These are phyloP conservation scores for Mesembryanthemum crystallinum DNA, from an alignment of 148 eudicot genomes.

Conservation along the genomic window DNA sequence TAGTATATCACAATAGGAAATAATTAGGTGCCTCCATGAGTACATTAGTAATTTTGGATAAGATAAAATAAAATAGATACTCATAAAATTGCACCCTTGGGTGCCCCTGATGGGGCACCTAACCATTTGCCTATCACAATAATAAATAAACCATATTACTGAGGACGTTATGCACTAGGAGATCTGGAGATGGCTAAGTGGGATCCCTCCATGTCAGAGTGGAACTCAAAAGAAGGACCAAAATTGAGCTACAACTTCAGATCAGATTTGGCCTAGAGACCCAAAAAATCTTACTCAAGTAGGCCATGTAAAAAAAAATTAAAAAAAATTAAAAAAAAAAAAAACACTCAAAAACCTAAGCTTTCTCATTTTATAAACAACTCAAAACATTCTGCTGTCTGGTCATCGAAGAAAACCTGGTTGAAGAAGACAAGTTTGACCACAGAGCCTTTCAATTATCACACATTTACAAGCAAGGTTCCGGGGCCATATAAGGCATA, in stretches of 20 bases:
- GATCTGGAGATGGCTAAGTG: neutral
- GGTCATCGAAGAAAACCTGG: neutral
- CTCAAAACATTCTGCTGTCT: neutral
- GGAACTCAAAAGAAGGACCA: neutral
- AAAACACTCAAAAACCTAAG: neutral
- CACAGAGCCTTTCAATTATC: neutral
- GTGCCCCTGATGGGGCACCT: too few species aligned
- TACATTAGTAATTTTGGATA: too few species aligned
- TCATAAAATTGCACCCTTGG: too few species aligned
- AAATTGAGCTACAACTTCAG: neutral
- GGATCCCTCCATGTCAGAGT: neutral
- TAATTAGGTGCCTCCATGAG: too few species aligned
- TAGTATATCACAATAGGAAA: neutral
- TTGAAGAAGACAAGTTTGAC: neutral
- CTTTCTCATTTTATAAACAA: neutral
- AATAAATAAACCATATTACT: neutral
- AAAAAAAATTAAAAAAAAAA: neutral
- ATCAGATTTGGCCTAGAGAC: neutral
- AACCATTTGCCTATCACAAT: too few species aligned
- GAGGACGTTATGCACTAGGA: neutral
- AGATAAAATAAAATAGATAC: too few species aligned
- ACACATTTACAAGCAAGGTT: neutral
- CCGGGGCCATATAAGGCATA: neutral
- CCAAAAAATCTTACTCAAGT: neutral
- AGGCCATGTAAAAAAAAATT: neutral